phyloP scores from a whole-genome alignment of 257 asterid genomes.

The Ballota nigra region DNA sequence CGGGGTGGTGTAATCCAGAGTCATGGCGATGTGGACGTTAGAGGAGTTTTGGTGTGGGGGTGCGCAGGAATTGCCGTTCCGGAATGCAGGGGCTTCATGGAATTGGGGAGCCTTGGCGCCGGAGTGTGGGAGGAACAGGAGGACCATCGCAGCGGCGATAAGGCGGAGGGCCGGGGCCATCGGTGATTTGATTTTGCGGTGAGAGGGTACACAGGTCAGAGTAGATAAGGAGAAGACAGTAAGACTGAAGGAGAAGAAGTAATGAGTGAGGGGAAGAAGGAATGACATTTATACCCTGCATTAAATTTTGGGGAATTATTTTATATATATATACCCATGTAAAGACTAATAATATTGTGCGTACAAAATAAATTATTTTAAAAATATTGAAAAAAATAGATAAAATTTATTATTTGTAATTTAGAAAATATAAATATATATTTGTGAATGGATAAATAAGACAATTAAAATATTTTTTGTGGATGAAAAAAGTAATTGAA shows the following conservation, averaged over 20 bases:
- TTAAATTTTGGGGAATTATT: background rate
- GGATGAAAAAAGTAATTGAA: background rate
- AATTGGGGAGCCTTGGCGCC: slow-evolving; percentile 47
- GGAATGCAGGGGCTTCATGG: slow-evolving; percentile 86
- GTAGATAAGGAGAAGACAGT: background rate
- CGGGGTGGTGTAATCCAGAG: slow-evolving; percentile 80
- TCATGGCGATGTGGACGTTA: slow-evolving; percentile 79
- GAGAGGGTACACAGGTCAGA: no score
- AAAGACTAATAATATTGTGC: no score
- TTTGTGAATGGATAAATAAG: no score
- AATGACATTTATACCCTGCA: slow-evolving; percentile 37
- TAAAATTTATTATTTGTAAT: no score
- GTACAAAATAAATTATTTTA: no score
- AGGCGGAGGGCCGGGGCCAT: slow-evolving; percentile 30
- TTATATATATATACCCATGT: no score
- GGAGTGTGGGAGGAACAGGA: slow-evolving; percentile 23
- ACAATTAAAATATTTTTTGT: no score
- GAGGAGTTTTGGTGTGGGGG: slow-evolving; percentile 34
- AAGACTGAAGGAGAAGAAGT: background rate
- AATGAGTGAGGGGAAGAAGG: background rate
- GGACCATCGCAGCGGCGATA: slow-evolving; percentile 14
- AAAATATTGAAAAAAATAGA: no score
- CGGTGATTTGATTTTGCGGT: background rate
- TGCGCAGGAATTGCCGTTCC: slow-evolving; percentile 64
- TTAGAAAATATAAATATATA: no score